Evolutionary conservation across 2,329 filamentous ascomycete genomes (phyloP).

Genomic region (Botryotinia convoluta): DNA sequence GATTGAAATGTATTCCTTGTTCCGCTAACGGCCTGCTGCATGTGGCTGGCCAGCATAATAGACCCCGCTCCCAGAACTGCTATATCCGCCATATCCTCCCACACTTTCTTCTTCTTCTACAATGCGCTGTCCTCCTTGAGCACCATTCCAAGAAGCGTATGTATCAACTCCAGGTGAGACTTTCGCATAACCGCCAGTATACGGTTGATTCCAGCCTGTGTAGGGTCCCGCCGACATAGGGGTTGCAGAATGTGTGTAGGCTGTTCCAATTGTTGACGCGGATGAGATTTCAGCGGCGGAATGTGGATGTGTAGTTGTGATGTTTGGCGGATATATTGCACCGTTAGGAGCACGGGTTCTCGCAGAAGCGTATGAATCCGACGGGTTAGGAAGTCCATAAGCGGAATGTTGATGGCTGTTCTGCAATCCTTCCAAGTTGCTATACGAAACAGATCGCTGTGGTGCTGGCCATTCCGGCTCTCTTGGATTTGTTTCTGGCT

Average conservation of each 20-base stretch:
- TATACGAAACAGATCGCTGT: constrained; percentile 38
- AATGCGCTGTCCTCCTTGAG: constrained; percentile 26
- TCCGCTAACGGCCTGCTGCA: constrained; percentile 20
- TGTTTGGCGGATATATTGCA: constrained; percentile 35
- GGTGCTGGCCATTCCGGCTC: constrained; percentile 38
- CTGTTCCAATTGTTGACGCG: constrained; percentile 25
- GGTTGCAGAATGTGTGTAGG: constrained; percentile 29
- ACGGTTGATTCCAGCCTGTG: constrained; percentile 33
- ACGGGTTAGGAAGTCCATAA: constrained; percentile 27
- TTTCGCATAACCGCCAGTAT: constrained; percentile 33
- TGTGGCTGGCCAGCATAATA: constrained; percentile 34
- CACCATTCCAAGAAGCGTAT: constrained; percentile 32
- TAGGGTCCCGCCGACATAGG: constrained; percentile 26
- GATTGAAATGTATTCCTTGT: neutral
- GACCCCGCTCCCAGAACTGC: constrained; percentile 28
- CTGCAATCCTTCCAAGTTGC: constrained; percentile 36
- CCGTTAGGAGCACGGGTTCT: constrained; percentile 8
- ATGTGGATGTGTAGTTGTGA: constrained; percentile 28
- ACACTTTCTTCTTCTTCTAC: constrained; percentile 26
- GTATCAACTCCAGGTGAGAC: constrained; percentile 28
- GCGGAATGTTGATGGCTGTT: constrained; percentile 32
- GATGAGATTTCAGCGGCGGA: constrained; percentile 28
- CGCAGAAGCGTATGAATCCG: constrained; percentile 10
- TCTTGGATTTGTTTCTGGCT: constrained; percentile 32
- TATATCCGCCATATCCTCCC: constrained; percentile 30